Evolutionary conservation across 345 rosid genomes (phyloP).

Genomic region (Populus tremula): DNA sequence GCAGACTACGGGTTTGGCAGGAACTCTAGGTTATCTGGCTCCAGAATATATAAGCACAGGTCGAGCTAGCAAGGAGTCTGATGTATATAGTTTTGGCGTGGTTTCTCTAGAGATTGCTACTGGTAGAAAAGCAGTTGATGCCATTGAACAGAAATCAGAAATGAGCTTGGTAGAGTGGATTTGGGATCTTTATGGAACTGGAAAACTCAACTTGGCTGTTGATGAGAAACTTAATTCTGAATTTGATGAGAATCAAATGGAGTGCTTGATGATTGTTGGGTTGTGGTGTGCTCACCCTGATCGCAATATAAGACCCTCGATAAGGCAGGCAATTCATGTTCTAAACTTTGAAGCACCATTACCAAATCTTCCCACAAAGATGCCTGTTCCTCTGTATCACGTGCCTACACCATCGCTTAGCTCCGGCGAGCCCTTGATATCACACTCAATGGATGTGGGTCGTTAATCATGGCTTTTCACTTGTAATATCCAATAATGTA

Average conservation of each 20-base stretch:
- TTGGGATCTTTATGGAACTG: background rate
- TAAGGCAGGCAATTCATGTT: background rate
- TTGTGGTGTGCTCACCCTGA: background rate
- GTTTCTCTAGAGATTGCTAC: background rate
- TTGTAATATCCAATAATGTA: no score
- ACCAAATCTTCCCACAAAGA: background rate
- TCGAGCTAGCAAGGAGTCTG: background rate
- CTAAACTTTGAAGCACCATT: background rate
- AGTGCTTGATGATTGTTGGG: constrained; percentile 1
- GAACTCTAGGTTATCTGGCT: background rate
- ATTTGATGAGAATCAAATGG: background rate
- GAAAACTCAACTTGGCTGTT: background rate
- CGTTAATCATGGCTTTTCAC: background rate
- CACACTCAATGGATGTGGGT: background rate
- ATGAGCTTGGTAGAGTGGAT: constrained; percentile 2
- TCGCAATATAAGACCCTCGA: background rate
- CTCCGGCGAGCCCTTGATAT: background rate
- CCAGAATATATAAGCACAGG: background rate
- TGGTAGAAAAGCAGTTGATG: background rate
- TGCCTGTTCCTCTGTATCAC: background rate
- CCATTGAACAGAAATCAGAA: background rate
- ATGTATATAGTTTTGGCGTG: background rate
- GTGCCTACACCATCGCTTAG: background rate
- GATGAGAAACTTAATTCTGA: background rate
- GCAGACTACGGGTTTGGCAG: background rate